Conservation (phyloP, 495 filamentous ascomycete species). For the Hypoxylon crocopeplum region DNA sequence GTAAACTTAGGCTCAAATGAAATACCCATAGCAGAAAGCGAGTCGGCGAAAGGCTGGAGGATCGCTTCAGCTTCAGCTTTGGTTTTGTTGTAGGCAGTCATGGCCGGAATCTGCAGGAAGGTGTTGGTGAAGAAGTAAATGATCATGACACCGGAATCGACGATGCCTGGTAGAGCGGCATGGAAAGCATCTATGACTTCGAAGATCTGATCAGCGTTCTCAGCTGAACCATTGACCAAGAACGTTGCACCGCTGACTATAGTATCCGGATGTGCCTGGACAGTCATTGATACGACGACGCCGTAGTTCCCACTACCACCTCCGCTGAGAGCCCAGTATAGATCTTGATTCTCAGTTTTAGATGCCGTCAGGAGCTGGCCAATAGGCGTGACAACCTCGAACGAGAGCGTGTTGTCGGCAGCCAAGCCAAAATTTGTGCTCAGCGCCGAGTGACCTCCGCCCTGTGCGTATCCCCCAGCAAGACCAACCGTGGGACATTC, state of each 20-base stretch:
- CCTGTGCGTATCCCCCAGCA: slow-evolving; percentile 53
- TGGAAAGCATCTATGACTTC: slow-evolving; percentile 50
- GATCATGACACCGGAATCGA: slow-evolving; percentile 61
- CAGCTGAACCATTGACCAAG: slow-evolving; percentile 28
- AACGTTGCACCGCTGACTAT: slow-evolving; percentile 35
- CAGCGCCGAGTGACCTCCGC: slow-evolving; percentile 56
- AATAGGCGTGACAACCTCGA: slow-evolving; percentile 57
- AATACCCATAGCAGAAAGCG: slow-evolving; percentile 33
- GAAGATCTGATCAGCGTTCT: slow-evolving; percentile 46
- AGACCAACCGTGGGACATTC: slow-evolving; percentile 39
- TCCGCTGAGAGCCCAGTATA: slow-evolving; percentile 68
- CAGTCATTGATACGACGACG: slow-evolving; percentile 57
- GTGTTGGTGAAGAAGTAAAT: slow-evolving; percentile 56
- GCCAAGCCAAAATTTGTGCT: slow-evolving; percentile 53
- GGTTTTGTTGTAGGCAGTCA: slow-evolving; percentile 45
- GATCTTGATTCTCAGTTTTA: slow-evolving; percentile 53
- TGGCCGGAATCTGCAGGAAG: slow-evolving; percentile 50
- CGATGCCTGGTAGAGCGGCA: slow-evolving; percentile 48
- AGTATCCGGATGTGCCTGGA: slow-evolving; percentile 45
- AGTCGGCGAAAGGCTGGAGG: slow-evolving; percentile 36
- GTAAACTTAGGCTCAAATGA: slow-evolving; percentile 32
- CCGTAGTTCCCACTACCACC: slow-evolving; percentile 64
- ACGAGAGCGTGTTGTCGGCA: slow-evolving; percentile 55
- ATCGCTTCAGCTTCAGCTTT: slow-evolving; percentile 38
- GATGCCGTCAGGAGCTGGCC: slow-evolving; percentile 57